These are phyloP conservation scores for Lipomyces lipofer DNA, from an alignment of 805 yeast genomes.

Conservation along the genomic window DNA sequence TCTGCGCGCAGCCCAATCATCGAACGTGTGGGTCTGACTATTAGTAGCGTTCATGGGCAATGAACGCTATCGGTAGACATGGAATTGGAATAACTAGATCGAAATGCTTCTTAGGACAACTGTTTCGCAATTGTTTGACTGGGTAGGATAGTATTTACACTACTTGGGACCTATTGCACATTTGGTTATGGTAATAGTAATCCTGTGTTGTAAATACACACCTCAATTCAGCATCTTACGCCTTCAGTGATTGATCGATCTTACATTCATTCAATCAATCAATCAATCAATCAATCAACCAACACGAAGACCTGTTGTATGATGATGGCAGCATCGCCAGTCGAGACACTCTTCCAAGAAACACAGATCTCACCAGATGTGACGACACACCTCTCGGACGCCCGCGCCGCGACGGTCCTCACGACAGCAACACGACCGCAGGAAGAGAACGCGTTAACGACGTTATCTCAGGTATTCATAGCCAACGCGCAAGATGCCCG, in stretches of 20 bases:
- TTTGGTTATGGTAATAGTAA: too few species aligned
- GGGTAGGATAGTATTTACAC: too few species aligned
- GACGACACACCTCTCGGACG: conserved; percentile 26
- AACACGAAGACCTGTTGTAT: too few species aligned
- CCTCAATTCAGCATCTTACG: neutral
- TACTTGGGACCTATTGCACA: too few species aligned
- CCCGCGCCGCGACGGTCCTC: conserved; percentile 28
- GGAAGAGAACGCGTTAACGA: conserved; percentile 3
- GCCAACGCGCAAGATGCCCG: conserved; percentile 24
- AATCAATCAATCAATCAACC: too few species aligned
- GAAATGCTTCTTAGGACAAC: too few species aligned
- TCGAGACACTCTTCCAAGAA: conserved; percentile 9
- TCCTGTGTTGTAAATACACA: too few species aligned
- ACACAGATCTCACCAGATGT: neutral
- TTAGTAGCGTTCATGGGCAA: neutral
- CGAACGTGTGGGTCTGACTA: neutral
- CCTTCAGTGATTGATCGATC: neutral
- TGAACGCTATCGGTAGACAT: neutral
- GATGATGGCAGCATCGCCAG: conserved; percentile 2
- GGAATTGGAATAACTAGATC: too few species aligned
- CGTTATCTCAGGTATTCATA: conserved; percentile 19
- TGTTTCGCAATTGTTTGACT: too few species aligned
- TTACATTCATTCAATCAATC: neutral
- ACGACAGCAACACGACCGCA: conserved; percentile 11
- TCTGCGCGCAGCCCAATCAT: neutral